phyloP scores from a whole-genome alignment of 352 stramenopile species.

The Pythium oligandrum region DNA sequence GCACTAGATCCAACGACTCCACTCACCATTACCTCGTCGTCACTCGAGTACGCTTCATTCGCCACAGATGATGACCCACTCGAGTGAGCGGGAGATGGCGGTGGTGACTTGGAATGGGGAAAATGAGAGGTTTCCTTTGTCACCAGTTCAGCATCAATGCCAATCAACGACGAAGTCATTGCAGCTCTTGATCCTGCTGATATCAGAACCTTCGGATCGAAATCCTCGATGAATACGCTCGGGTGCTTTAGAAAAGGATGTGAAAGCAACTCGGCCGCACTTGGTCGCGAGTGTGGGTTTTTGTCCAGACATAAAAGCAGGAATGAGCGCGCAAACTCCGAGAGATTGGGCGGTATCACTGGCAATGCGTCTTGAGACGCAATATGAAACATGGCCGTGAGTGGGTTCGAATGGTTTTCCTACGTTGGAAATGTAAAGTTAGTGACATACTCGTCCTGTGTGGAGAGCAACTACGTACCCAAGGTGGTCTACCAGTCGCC shows the following conservation, averaged over 20 bases:
- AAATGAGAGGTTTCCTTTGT: too few relatives aligned
- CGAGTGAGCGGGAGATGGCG: too few relatives aligned
- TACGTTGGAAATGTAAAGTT: too few relatives aligned
- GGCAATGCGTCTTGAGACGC: conserved; percentile 54
- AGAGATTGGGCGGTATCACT: conserved; percentile 36
- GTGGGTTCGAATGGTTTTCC: conserved; percentile 70
- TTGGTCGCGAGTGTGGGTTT: conserved; percentile 61
- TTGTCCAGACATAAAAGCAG: conserved; percentile 60
- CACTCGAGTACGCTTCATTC: conserved; percentile 17
- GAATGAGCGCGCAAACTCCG: conserved; percentile 32
- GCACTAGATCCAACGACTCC: background rate
- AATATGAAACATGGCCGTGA: conserved; percentile 84
- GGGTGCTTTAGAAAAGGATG: conserved; percentile 64
- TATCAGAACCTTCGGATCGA: too few relatives aligned
- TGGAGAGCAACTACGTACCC: conserved; percentile 39
- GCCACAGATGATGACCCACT: too few relatives aligned
- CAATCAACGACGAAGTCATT: too few relatives aligned
- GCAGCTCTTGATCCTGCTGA: too few relatives aligned
- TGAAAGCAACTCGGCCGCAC: conserved; percentile 77
- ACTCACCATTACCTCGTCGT: conserved; percentile 6
- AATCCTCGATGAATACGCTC: too few relatives aligned
- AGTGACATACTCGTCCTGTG: too few relatives aligned
- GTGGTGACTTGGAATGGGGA: conserved; percentile 5
- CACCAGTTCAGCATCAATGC: too few relatives aligned
- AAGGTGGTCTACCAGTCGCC: conserved; percentile 81